These are phyloP conservation scores for Codiaeum variegatum DNA, from an alignment of 441 rosid genomes.

Conservation along the genomic window DNA sequence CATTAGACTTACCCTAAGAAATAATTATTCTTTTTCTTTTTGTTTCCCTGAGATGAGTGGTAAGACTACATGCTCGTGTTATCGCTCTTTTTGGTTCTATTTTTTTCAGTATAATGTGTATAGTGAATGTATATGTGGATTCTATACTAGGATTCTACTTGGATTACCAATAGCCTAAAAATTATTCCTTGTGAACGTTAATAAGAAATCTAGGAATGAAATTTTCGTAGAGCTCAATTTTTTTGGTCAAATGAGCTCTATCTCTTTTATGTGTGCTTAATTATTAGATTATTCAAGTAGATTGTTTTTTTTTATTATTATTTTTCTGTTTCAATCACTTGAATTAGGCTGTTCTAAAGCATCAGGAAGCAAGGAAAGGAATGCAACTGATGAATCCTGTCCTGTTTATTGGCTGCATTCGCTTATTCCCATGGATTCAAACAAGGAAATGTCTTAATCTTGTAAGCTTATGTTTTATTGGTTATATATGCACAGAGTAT, in stretches of 20 bases:
- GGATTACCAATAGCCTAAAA: not conserved
- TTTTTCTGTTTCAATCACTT: not conserved
- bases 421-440: not conserved
- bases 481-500: not conserved
- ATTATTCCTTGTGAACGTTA: not conserved
- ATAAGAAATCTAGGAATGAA: constrained; percentile 1
- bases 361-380: not conserved
- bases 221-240: not conserved
- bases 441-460: not conserved
- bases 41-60: too few relatives aligned
- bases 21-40: constrained; percentile 22
- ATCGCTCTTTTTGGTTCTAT: not conserved
- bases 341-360: not conserved
- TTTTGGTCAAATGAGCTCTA: too few relatives aligned
- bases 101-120: not conserved
- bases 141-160: constrained; percentile 9
- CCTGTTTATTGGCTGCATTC: not conserved
- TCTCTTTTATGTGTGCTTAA: not conserved
- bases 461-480: too few relatives aligned
- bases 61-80: too few relatives aligned
- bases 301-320: not conserved
- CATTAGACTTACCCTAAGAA: constrained; percentile 69
- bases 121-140: not conserved
- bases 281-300: not conserved
- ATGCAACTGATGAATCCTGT: not conserved